Base-by-base conservation (phyloP, 805 yeast species). In the Teunomyces cretensis region DNA sequence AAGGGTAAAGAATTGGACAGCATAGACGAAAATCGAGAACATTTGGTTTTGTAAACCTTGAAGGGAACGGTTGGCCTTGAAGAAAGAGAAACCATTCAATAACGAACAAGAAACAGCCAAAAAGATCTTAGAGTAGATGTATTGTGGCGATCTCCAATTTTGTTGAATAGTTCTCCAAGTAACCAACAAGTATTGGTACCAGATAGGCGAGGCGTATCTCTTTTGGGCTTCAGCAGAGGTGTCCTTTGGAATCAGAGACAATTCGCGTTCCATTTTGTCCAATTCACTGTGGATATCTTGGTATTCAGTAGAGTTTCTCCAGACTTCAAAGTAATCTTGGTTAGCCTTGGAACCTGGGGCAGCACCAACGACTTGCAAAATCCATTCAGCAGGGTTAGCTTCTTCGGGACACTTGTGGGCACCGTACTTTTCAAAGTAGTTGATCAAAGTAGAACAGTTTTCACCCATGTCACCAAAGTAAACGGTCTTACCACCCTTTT, bases 401-500 rank as follows among this genome's bases (percentile, higher is more conserved):
- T 82, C 89, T 30, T 68, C 64, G 43, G 45, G 60, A 46, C 61
- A 57, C 11, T 47, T 48, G 46, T 51, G 53, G 33, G 91, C 89
- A 30, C 96, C 87, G 60, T 83, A 67, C 53, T 75, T 75, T 67
- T 86, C 91, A 57, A 86, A 86, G 63, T 86, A 86, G 46, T 72
- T 61, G 37, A 83, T 77, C 62, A 86, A 70, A 2, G 81, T 70
- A 31, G 54, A 46, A 42, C 86, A 84, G 59, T 80, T 78, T 48
- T 74, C 70, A 52, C 94, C 94, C 55, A 86, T 80, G 51, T 85
- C 90, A 55, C 95, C 95, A 61, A 85, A 86, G 64, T 86, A 86
- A 27, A 84, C 92, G 51, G 91, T 86, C 57, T 75, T 70, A 52
- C 95, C 95, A 61, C 95, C 95, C 51, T 75, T 79, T 53, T 82